Percentiles rank a stretch among this genome's conserved stretches.
These are phyloP conservation scores for Scolecobasidium constrictum DNA, from an alignment of 2,329 filamentous ascomycete genomes.

Conservation along the genomic window DNA sequence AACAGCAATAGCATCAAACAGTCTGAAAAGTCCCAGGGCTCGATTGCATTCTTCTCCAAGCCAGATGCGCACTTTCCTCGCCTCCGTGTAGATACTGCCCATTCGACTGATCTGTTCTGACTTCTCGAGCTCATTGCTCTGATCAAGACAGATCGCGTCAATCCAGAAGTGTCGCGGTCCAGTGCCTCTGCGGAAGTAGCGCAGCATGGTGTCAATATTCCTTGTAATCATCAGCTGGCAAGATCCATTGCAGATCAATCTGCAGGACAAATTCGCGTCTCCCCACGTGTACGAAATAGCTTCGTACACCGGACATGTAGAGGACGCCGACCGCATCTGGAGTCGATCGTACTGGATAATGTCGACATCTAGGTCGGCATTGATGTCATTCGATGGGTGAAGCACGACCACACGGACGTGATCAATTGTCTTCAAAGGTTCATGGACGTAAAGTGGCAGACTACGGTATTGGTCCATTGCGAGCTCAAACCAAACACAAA, in stretches of 20 bases:
- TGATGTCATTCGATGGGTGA: neutral
- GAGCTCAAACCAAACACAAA: no score
- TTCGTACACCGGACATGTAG: slow-evolving; percentile 1
- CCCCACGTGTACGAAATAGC: neutral
- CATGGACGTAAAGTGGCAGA: neutral
- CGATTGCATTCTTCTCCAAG: neutral
- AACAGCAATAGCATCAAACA: neutral
- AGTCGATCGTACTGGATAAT: slow-evolving; percentile 1
- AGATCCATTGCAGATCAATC: neutral
- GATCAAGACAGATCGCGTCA: slow-evolving; percentile 11
- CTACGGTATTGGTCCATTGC: no score
- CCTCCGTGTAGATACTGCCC: slow-evolving; percentile 6
- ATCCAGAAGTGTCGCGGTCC: slow-evolving; percentile 7
- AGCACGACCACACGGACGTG: neutral
- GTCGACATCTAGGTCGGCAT: neutral
- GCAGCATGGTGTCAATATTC: slow-evolving; percentile 4
- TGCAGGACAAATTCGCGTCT: neutral
- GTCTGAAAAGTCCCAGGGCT: neutral
- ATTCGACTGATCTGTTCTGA: slow-evolving; percentile 9
- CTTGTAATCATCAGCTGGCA: neutral
- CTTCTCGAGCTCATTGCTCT: slow-evolving; percentile 1
- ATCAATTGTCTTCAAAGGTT: neutral
- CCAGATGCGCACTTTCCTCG: slow-evolving; percentile 5
- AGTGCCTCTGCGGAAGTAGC: neutral
- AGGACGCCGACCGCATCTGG: neutral